Conservation (phyloP, 352 stramenopile species). For the Lagenidium giganteum region DNA sequence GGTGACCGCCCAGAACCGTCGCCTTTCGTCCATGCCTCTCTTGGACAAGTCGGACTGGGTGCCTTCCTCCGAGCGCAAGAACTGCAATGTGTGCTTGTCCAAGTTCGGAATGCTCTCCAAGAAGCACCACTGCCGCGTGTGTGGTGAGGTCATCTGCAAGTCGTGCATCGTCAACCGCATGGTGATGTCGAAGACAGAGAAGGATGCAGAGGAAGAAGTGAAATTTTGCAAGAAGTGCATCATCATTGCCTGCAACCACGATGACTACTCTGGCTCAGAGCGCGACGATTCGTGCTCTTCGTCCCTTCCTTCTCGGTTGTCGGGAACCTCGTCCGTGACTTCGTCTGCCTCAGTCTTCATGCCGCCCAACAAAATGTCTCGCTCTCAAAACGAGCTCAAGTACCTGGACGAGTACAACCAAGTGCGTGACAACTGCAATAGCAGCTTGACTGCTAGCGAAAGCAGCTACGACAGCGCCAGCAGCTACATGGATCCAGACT, state of each 20-base stretch:
- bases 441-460: conserved; percentile 11
- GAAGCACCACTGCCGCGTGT: conserved; percentile 71
- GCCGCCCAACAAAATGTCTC: not conserved
- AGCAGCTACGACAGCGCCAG: conserved; percentile 14
- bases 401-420: not conserved
- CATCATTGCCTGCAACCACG: conserved; percentile 38
- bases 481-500: no score
- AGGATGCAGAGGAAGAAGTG: no score
- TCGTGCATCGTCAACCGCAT: conserved; percentile 59
- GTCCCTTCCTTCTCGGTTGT: conserved; percentile 14
- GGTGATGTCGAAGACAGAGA: conserved; percentile 23
- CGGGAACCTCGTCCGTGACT: conserved; percentile 9
- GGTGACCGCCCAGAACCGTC: conserved; percentile 41
- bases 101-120: conserved; percentile 70
- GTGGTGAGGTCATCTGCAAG: conserved; percentile 74
- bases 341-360: not conserved
- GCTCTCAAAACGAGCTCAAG: not conserved
- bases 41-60: conserved; percentile 47
- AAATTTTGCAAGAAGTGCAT: conserved; percentile 80
- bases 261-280: conserved; percentile 19
- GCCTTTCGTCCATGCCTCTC: conserved; percentile 36
- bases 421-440: conserved; percentile 4
- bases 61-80: conserved; percentile 38
- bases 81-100: conserved; percentile 51
- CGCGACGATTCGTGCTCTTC: conserved; percentile 24